Evolutionary conservation across 2,329 filamentous ascomycete genomes (phyloP).

Genomic region (Fusarium sp.): DNA sequence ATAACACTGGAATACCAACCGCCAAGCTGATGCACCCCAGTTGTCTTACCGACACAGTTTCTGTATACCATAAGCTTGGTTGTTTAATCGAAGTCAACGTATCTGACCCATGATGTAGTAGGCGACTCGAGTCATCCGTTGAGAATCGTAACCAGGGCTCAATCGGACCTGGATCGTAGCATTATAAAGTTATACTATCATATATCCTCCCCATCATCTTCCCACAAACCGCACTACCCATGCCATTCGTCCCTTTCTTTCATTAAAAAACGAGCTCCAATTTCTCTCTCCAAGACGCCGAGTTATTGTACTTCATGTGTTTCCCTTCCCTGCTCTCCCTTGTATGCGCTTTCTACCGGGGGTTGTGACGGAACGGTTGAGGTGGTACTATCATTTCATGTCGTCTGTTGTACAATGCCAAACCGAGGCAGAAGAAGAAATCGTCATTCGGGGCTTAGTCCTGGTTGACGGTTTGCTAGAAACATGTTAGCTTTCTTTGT

Average conservation of each 20-base stretch:
- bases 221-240: slow-evolving; percentile 15
- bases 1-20: not conserved
- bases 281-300: slow-evolving; percentile 39
- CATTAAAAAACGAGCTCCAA: slow-evolving; percentile 1
- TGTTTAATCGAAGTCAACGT: not conserved
- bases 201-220: slow-evolving; percentile 17
- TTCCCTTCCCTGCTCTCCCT: slow-evolving; percentile 15
- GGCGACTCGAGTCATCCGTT: not conserved
- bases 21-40: not conserved
- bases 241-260: slow-evolving; percentile 13
- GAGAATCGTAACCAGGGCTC: slow-evolving; percentile 45
- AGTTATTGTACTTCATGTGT: slow-evolving; percentile 30
- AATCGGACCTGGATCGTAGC: slow-evolving; percentile 39
- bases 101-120: not conserved
- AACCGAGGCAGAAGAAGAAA: slow-evolving; percentile 36
- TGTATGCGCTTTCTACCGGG: slow-evolving; percentile 45
- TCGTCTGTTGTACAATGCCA: slow-evolving; percentile 51
- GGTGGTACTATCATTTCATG: slow-evolving; percentile 48
- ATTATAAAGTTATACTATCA: slow-evolving; percentile 47
- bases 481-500: slow-evolving; percentile 12
- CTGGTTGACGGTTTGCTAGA: slow-evolving; percentile 54
- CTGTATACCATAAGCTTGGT: not conserved
- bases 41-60: not conserved
- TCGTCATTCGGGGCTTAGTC: slow-evolving; percentile 44
- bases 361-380: slow-evolving; percentile 46